A percentile compares a stretch with the other conserved stretches of the same genome.
Conservation (phyloP, 1,284 basidiomycete genomes). For the Ustanciosporium gigantosporum region DNA sequence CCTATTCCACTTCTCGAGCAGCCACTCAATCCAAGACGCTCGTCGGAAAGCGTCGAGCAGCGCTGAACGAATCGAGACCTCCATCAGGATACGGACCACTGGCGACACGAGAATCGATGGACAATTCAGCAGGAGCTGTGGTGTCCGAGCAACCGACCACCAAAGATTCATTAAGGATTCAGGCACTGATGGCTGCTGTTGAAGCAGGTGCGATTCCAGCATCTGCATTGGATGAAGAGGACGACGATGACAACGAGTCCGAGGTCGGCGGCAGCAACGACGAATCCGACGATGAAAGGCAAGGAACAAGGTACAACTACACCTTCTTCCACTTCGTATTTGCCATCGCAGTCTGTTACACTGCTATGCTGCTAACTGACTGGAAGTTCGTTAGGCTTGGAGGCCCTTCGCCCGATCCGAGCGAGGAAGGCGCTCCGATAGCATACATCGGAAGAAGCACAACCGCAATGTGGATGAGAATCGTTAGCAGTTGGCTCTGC, state of each 20-base stretch:
- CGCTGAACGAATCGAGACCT: conserved; percentile 61
- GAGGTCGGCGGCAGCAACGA: conserved; percentile 70
- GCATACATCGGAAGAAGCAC: conserved; percentile 94
- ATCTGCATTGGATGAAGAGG: conserved; percentile 80
- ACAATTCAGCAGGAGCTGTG: conserved; percentile 66
- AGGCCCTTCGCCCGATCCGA: conserved; percentile 43
- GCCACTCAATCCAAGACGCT: conserved; percentile 91
- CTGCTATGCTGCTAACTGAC: conserved; percentile 96
- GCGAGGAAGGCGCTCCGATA: conserved; percentile 69
- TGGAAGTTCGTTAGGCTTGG: conserved; percentile 67
- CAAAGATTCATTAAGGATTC: conserved; percentile 86
- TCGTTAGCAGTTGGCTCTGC: conserved; percentile 77
- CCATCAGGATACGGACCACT: conserved; percentile 52
- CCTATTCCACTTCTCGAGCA: conserved; percentile 92
- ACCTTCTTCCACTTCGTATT: conserved; percentile 99
- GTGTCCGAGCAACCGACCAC: conserved; percentile 78
- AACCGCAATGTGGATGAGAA: conserved; percentile 98
- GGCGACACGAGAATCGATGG: conserved; percentile 37
- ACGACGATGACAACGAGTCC: conserved; percentile 71
- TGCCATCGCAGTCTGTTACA: conserved; percentile 94
- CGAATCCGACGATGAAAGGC: conserved; percentile 85
- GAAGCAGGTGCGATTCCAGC: conserved; percentile 93
- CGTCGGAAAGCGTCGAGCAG: conserved; percentile 73
- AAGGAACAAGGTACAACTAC: conserved; percentile 98
- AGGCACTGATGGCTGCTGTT: conserved; percentile 90